Evolutionary conservation across 306 rosid species (phyloP), one percentile per base, ranked within the genome.

Genomic region (Medicago ruthenica): DNA sequence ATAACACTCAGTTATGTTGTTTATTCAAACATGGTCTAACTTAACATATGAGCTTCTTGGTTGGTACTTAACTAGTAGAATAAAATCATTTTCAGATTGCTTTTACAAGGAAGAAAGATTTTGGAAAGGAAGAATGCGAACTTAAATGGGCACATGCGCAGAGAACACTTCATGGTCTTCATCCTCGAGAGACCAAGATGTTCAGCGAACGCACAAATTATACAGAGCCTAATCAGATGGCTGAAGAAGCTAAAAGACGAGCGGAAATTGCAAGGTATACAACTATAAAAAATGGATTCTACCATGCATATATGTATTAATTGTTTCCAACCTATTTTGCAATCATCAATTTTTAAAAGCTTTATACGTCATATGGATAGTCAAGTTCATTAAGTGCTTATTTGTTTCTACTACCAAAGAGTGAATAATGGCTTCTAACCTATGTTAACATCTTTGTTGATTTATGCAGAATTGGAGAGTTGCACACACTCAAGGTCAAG

Each of bases 201-300:
- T 50, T 50, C 21, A n/a, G 1, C 21, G 57, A 50, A 16, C 18
- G 57, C 10, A 50, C 57, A 50, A n/a, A 50, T 50, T 9, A 15
- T 16, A 50, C 57, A 6, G 57, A 7, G 4, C 57, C n/a, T 16
- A 50, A 50, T 50, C 57, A 50, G 1, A 50, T 50, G 57, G 57
- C 57, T 15, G 57, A 50, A 16, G 98, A 88, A 53, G 98, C 97
- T 39, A 93, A 83, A 71, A 75, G 96, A 67, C 80, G 97, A 27
- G 98, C 97, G 3, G 96, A 93, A 83, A 93, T 91, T 79, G 93
- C 97, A 14, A 88, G 97, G 97, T 91, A 81, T 20, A 64, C 18
- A 50, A 50, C n/a, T 44, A n/a, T n/a, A n/a, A n/a, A n/a, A n/a
- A n/a, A n/a, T n/a, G n/a, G n/a, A n/a, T n/a, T n/a, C n/a, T n/a